Evolutionary conservation across 768 basidiomycete genomes (phyloP), one percentile per base, ranked within the genome.

Genomic region (Termitomyces sp.): DNA sequence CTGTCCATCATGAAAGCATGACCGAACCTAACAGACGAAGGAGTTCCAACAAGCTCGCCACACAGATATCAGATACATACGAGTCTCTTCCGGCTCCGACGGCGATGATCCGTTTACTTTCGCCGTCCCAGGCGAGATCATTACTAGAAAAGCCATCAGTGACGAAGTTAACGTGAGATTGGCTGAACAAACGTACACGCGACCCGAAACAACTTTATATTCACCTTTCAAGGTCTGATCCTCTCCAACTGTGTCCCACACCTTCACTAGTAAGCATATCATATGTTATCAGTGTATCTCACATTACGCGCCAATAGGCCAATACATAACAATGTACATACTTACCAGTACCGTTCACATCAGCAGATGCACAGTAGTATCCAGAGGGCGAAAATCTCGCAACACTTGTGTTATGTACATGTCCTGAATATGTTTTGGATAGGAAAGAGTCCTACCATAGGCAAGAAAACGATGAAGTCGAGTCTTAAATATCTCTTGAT

Each of bases 71-170:
- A 9, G 10, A 3, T 15, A 67, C 73, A 53, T 35, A 93, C 92
- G 88, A 92, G 64, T 94, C 95, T 56, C 85, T 79, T 35, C 94
- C 94, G 60, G 96, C 92, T 51, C 96, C 96, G 12, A 91, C 95
- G 7, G 88, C 91, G 47, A 98, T 89, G 55, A 98, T 88, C n/a
- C 96, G 81, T 68, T 97, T 96, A 65, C 89, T 92, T 69, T 98
- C 96, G 1, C 89, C 90, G 64, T 98, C 96, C 96, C 96, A 98
- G 11, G 87, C 88, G 21, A 98, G 80, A 71, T 98, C 96, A 62
- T 94, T 94, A 60, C 94, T 93, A 60, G 15, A 54, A 17, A 43
- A 40, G 41, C 51, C 37, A 38, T 53, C 43, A 37, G 28, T 17
- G 47, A 10, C 42, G 11, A 45, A 52, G 6, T 44, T 8, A 26